phyloP scores from a whole-genome alignment of 148 eudicot genomes.

The Rhododendron henanense region DNA sequence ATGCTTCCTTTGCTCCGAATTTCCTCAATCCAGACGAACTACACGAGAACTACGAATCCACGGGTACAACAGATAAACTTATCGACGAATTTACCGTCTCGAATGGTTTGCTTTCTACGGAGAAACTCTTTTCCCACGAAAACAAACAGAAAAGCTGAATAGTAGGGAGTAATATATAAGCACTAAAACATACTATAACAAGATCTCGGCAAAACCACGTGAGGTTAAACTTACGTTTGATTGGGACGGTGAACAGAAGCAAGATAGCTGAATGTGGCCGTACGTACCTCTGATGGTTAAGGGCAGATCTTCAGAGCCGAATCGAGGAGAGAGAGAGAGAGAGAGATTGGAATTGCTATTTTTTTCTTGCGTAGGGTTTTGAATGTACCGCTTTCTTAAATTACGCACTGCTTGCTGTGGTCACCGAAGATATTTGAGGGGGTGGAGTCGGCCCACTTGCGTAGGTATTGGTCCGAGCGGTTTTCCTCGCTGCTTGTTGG shows the following conservation, averaged over 20 bases:
- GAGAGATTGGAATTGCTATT: not conserved
- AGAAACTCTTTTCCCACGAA: not conserved
- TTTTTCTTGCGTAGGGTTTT: constrained; percentile 15
- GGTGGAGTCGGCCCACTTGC: not conserved
- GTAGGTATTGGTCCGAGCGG: not conserved
- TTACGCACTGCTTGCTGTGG: not conserved
- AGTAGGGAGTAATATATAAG: not conserved
- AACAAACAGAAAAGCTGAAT: not conserved
- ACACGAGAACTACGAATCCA: not conserved
- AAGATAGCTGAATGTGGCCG: not conserved
- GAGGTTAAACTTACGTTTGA: not conserved
- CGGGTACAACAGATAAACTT: not conserved
- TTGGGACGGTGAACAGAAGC: not conserved
- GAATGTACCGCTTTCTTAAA: not conserved
- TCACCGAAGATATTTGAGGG: not conserved
- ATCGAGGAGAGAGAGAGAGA: not conserved
- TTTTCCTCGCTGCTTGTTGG: not conserved
- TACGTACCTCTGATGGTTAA: not conserved
- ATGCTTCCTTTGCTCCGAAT: not conserved
- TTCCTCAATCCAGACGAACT: not conserved
- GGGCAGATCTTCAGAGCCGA: not conserved
- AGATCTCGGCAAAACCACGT: not conserved
- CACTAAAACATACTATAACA: not conserved
- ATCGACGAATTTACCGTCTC: not conserved
- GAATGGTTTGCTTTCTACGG: not conserved